Evolutionary conservation across 768 basidiomycete genomes (phyloP).

Genomic region (Leccinum sublutescens): DNA sequence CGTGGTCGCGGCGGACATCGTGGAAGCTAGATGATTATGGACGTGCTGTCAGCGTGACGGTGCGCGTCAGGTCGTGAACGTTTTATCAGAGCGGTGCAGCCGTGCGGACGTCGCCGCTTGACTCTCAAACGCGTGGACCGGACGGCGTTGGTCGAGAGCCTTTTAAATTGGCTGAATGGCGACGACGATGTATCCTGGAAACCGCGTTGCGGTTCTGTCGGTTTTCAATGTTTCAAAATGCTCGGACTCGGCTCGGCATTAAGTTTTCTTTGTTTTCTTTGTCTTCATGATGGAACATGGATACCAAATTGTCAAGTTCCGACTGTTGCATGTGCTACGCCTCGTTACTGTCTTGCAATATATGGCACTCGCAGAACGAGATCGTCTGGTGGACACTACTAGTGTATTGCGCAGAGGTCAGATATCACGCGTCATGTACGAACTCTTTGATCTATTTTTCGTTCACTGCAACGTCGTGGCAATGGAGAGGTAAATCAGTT

Average conservation of each 20-base stretch:
- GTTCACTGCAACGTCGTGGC: background rate
- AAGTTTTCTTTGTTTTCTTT: background rate
- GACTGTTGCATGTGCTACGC: no score
- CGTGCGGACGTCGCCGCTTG: background rate
- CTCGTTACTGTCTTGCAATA: background rate
- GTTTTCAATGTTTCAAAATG: background rate
- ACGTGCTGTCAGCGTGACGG: background rate
- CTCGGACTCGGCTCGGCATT: background rate
- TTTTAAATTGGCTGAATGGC: no score
- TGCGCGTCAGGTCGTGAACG: background rate
- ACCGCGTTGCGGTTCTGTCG: background rate
- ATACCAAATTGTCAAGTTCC: no score
- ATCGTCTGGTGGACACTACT: background rate
- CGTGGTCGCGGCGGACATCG: conserved; percentile 33
- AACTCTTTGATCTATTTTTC: background rate
- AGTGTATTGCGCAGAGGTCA: background rate
- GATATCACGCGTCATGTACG: background rate
- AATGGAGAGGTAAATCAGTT: background rate
- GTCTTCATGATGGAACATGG: background rate
- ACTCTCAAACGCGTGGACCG: background rate
- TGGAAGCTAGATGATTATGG: conserved; percentile 19
- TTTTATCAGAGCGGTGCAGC: background rate
- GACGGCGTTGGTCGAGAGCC: no score
- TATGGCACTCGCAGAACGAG: background rate
- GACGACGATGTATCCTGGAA: background rate